Evolutionary conservation across 208 protist genomes (phyloP).

Genomic region (Leishmania mexicana): DNA sequence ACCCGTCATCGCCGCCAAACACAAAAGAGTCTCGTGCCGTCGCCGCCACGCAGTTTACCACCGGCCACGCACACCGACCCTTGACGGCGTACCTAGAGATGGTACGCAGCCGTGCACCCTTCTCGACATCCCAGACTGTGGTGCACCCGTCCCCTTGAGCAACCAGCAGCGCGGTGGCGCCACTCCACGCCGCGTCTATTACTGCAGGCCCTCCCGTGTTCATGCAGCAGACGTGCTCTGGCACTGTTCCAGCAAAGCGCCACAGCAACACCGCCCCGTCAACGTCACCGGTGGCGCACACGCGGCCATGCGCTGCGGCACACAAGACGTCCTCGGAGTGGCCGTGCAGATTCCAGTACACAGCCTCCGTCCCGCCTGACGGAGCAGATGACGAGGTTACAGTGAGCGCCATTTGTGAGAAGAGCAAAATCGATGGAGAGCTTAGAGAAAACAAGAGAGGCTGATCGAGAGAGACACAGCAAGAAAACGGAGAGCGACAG

Average conservation of each 20-base stretch:
- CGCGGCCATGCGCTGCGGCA: constrained; percentile 26
- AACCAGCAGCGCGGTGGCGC: constrained; percentile 37
- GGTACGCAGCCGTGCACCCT: constrained; percentile 29
- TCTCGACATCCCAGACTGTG: constrained; percentile 73
- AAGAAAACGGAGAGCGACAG: not conserved
- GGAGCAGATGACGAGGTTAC: constrained; percentile 28
- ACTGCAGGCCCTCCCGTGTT: constrained; percentile 60
- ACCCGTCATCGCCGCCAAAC: constrained; percentile 84
- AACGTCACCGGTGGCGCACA: constrained; percentile 69
- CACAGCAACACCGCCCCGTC: constrained; percentile 68
- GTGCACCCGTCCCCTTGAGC: constrained; percentile 75
- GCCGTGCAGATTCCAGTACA: constrained; percentile 59
- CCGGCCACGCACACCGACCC: constrained; percentile 64
- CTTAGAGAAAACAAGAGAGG: not conserved
- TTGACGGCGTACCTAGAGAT: constrained; percentile 40
- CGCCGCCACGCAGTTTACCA: constrained; percentile 66
- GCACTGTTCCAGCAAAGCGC: constrained; percentile 21
- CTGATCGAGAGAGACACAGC: not conserved
- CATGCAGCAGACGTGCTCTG: constrained; percentile 65
- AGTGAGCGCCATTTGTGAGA: constrained; percentile 41
- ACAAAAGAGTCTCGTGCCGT: constrained; percentile 22
- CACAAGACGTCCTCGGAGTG: constrained; percentile 66
- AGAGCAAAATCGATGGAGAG: not conserved
- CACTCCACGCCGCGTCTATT: constrained; percentile 57
- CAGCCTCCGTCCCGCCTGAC: not conserved